Base-by-base conservation (phyloP, 331 rosid species). In the Ulmus americana region DNA sequence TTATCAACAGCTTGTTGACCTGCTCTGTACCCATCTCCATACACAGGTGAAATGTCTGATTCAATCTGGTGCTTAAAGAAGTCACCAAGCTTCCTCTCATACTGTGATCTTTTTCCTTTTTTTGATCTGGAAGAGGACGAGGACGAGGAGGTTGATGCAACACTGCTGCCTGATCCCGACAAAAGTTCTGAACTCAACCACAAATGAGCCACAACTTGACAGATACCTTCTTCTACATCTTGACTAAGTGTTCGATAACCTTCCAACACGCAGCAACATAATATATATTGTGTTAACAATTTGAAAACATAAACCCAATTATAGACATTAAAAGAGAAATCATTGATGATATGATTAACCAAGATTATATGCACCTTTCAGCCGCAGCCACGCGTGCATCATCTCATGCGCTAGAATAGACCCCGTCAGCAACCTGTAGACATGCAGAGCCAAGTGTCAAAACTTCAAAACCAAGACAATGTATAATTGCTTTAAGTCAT, bases 361-460 rank as follows among this genome's bases (percentile, higher is more conserved):
- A 38, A 55, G 39, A 35, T 18, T 61, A 12, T 0, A 4, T n/a
- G 35, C 54, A 76, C 85, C 82, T 63, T 77, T 75, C 18, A 90
- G 90, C 74, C 90, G 83, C 70, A 90, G 86, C 95, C 97, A 90
- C 22, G 97, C 97, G 76, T 90, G 97, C 97, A 90, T 90, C 97
- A 90, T 85, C 80, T 90, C 97, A 47, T 90, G 97, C 22, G 97
- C 95, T 28, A 90, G 85, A 71, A 90, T 90, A 2, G 97, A 84
- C 41, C 97, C 97, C 0, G 94, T 94, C 68, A 94, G 95, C 81
- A 89, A 82, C 73, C 98, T 94, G 77, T 43, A 64, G 11, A 41
- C 16, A 68, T 9, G 69, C 35, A 38, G 51, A 39, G 61, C 59
- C 65, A 7, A 46, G 35, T 50, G n/a, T 62, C 28, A 9, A 1